These are phyloP conservation scores for Pisolithus tinctorius DNA, from an alignment of 768 basidiomycete genomes.

Conservation along the genomic window DNA sequence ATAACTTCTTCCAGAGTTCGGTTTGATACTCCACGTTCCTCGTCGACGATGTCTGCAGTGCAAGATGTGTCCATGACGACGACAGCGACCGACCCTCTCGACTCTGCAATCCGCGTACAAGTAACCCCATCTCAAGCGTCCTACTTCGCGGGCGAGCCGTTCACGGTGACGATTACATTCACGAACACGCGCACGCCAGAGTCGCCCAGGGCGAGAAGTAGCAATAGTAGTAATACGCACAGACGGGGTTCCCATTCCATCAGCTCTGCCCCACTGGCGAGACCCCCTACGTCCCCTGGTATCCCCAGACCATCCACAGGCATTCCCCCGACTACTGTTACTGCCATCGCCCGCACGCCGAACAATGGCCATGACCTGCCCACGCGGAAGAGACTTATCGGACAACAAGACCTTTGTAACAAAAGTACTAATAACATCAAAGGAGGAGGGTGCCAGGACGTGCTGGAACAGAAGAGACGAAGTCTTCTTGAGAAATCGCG, in stretches of 20 bases:
- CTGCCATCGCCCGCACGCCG: conserved; percentile 14
- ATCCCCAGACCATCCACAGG: conserved; percentile 33
- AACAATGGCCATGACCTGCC: conserved; percentile 27
- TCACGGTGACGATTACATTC: conserved; percentile 80
- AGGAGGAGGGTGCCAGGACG: conserved; percentile 12
- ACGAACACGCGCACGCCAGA: conserved; percentile 67
- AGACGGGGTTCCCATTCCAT: conserved; percentile 74
- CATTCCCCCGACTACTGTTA: conserved; percentile 12
- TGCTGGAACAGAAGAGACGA: conserved; percentile 50
- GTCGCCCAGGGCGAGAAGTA: conserved; percentile 22
- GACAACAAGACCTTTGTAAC: conserved; percentile 24
- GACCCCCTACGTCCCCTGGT: conserved; percentile 80
- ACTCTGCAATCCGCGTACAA: conserved; percentile 57
- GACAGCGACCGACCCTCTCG: conserved; percentile 16
- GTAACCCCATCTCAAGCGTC: conserved; percentile 80
- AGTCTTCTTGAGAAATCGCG: conserved; percentile 42
- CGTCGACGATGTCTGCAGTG: conserved; percentile 10
- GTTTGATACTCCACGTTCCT: too few species aligned
- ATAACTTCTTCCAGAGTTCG: too few species aligned
- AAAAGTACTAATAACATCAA: conserved; percentile 35
- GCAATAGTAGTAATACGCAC: conserved; percentile 32
- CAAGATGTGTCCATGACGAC: conserved; percentile 5
- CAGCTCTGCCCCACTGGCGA: conserved; percentile 73
- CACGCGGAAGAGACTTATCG: conserved; percentile 50
- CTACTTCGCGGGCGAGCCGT: conserved; percentile 89